Evolutionary conservation across 176 grass and related monocot species (phyloP), one percentile per base, ranked within the genome.

Genomic region (Aegilops umbellulata): DNA sequence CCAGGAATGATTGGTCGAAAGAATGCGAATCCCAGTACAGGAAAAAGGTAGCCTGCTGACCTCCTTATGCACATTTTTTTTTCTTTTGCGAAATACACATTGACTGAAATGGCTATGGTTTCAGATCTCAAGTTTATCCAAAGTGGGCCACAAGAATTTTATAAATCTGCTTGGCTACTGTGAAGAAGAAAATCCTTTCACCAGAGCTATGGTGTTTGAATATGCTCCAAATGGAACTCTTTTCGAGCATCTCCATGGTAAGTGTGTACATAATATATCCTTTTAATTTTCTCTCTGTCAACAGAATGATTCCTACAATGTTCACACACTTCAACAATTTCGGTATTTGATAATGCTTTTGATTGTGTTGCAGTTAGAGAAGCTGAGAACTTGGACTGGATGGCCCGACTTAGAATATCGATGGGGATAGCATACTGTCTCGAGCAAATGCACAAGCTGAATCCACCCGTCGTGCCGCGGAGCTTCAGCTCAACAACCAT

Each of bases 381-480:
- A 84, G 80, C 86, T 22, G 95, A 94, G 73, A 72, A 90, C 68
- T 72, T 97, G 84, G 86, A 93, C 30, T 94, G 95, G 95, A 63
- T 58, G 19, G 55, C 61, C 3, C 89, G 88, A 46, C 89, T 97
- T n/a, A 89, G 92, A 87, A 82, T 97, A 83, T 88, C 91, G 7
- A 94, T 97, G 92, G 95, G 95, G n/a, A 84, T 97, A 78, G 90
- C 92, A 19, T 97, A 97, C 47, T 94, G 90, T 80, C 90, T 97
- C 6, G 90, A 94, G 84, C 74, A 97, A 86, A 89, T 97, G 85
- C 90, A 94, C 4, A 86, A 97, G 87, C 84, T 91, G 82, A 89
- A 86, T 22, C 92, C 88, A 46, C 85, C 86, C 17, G 72, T 91
- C 41, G 64, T 89, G 35, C 81, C 88, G 8, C 64, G 67, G 47